Base-by-base conservation (phyloP, 2,329 filamentous ascomycete species). In the Exophiala sp. region DNA sequence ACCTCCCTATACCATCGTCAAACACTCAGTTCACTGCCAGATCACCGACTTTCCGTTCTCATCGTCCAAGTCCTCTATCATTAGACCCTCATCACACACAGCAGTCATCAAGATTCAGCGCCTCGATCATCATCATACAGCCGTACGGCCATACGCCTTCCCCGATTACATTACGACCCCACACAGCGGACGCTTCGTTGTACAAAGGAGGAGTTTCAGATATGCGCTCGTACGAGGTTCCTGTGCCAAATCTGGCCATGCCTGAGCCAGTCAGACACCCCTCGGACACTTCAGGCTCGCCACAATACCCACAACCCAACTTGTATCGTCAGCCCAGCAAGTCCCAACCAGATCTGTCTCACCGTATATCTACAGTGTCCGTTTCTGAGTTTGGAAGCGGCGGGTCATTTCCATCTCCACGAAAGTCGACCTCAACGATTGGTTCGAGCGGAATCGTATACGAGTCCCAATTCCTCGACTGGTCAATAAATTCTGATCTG, bases 391-490 rank as follows among this genome's bases (percentile, higher is more conserved):
- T 40, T 8, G 42, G 20, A 9, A 50, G 39, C 16, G 20, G 43
- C 16, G 24, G 35, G 10, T 18, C 45, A 32, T 39, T 24, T 20
- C 40, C 14, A 7, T 21, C 40, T 8, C 18, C 40, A 21, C 39
- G 48, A 24, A 48, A 50, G n/a, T 56, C 52, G 7, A 35, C 36
- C n/a, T 46, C 48, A 8, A 56, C 53, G 39, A 40, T 56, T 24
- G 53, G 50, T 10, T 50, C 50, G 8, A 54, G 47, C 32, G 50
- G 51, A 11, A 50, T 59, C 14, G 41, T 57, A 35, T 59, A 59
- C 21, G 57, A 59, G 2, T 35, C 57, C 6, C 57, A 59, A 20
- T 32, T 59, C 9, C 54, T 54, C 12, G 48, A 57, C 45, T 59
- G 54, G 57, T 43, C 54, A n/a, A 20, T 47, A n/a, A 42, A 44